These are phyloP conservation scores for Platismatia glauca DNA, from an alignment of 495 filamentous ascomycete genomes.

Conservation along the genomic window DNA sequence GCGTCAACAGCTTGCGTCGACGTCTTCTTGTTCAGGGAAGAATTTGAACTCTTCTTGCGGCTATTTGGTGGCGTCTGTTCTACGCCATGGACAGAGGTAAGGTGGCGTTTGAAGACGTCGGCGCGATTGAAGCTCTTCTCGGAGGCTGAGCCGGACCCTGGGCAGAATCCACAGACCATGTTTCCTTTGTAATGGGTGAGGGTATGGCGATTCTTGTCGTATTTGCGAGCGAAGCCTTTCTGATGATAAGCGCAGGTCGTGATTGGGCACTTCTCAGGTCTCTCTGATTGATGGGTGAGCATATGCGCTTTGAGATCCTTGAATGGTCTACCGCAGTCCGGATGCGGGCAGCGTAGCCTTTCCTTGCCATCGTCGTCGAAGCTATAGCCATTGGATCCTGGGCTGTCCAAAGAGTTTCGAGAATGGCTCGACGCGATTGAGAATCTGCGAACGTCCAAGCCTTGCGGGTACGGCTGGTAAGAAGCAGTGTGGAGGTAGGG, in stretches of 20 bases:
- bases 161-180: slow-evolving; percentile 98
- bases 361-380: slow-evolving; percentile 54
- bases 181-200: slow-evolving; percentile 98
- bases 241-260: slow-evolving; percentile 86
- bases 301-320: slow-evolving; percentile 93
- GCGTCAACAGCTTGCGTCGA: slow-evolving; percentile 58
- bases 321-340: slow-evolving; percentile 83
- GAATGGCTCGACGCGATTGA: slow-evolving; percentile 50
- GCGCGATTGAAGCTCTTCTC: slow-evolving; percentile 99
- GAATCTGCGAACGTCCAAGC: slow-evolving; percentile 35
- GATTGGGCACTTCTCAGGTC: slow-evolving; percentile 96
- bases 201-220: slow-evolving; percentile 98
- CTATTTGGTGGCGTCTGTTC: slow-evolving; percentile 95
- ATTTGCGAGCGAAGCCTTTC: slow-evolving; percentile 95
- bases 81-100: slow-evolving; percentile 87
- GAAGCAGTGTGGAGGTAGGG: slow-evolving; percentile 31
- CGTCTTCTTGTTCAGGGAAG: slow-evolving; percentile 37
- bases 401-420: slow-evolving; percentile 46
- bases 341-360: slow-evolving; percentile 69
- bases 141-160: slow-evolving; percentile 78
- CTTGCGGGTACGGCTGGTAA: slow-evolving; percentile 32
- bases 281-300: slow-evolving; percentile 88
- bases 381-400: slow-evolving; percentile 43
- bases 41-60: slow-evolving; percentile 66
- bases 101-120: slow-evolving; percentile 96